A percentile compares a stretch with the other conserved stretches of the same genome.
Evolutionary conservation across 768 basidiomycete species (phyloP).

Genomic region (Auricularia auricula-judae): DNA sequence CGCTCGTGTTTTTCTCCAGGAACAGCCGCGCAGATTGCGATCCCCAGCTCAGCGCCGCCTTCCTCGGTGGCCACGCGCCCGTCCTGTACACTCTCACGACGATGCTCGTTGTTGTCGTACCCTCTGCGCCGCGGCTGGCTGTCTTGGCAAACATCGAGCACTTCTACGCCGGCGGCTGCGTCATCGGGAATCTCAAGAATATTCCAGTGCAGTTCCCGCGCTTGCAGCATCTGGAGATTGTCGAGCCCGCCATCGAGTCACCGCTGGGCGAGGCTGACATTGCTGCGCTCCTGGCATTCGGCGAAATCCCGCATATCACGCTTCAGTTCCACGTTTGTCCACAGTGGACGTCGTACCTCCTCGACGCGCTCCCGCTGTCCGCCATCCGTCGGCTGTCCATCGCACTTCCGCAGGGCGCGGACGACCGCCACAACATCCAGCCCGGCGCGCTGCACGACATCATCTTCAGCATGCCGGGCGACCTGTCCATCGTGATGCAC

Average conservation of each 20-base stretch:
- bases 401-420: neutral
- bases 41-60: neutral
- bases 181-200: neutral
- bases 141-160: neutral
- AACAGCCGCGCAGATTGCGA: neutral
- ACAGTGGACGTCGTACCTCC: neutral
- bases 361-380: neutral
- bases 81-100: neutral
- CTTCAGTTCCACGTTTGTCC: neutral
- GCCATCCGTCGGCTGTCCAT: neutral
- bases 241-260: neutral
- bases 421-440: neutral
- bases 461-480: neutral
- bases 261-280: neutral
- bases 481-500: neutral
- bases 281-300: neutral
- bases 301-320: neutral
- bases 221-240: neutral
- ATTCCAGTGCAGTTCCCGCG: neutral
- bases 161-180: neutral
- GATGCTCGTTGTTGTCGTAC: neutral
- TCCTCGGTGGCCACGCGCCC: neutral
- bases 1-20: neutral
- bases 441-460: neutral
- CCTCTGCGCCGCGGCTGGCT: neutral